Evolutionary conservation across 352 stramenopile genomes (phyloP), one percentile per base, ranked within the genome.

Genomic region (Aphanomyces euteiches): DNA sequence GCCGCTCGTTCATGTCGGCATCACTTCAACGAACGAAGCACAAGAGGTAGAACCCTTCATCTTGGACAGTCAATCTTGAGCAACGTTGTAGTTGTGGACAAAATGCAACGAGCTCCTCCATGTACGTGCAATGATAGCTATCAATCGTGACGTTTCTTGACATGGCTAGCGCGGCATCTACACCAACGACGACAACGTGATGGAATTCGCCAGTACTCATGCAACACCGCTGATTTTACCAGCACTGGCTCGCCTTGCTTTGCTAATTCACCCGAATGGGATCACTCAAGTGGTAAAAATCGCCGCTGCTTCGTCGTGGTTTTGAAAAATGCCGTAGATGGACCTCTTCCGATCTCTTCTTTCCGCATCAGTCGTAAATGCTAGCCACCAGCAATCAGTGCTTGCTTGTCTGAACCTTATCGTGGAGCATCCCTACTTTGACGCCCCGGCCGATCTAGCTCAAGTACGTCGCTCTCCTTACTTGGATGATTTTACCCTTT

Each of bases 101-200:
- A 70, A 70, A 36, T 70, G 64, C 64, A 15, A 70, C 3, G 13
- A 17, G 7, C 39, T 70, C 17, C 34, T 54, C 21, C 13, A 48
- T 17, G 64, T 70, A 70, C 34, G 39, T 17, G 17, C 54, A 57
- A 67, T 67, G 19, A 13, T 21, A 40, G 36, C 28, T 38, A 63
- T 38, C 61, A 63, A 37, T 67, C 43, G 1, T 57, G 8, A 7
- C 36, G 61, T 47, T 15, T 41, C 1, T 47, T 48, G 57, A 12
- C 6, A 12, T 53, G 45, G n/a, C 21, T 56, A 67, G 59, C 19
- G 43, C 7, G 59, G 39, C 8, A 56, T 56, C 15, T 48, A 38
- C 10, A 7, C 4, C 3, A 28, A 50, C 12, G 13, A 47, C 19
- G 28, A 7, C 37, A 41, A 41, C 37, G 39, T 36, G 8, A n/a